Conservation (phyloP, 371 early-diverging fungal genomes). For the Lichtheimia corymbifera region DNA sequence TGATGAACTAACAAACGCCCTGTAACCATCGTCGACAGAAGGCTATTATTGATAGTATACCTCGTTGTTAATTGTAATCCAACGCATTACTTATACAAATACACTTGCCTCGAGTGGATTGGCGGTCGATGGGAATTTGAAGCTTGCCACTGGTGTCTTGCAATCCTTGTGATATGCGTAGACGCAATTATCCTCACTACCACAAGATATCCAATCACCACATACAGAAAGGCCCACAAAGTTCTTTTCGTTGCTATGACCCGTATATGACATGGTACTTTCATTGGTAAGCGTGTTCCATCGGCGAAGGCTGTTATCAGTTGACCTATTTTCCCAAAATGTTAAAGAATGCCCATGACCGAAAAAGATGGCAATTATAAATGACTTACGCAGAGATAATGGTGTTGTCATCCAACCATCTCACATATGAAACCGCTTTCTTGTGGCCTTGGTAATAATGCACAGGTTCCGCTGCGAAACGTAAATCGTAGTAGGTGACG, state of each 20-base stretch:
- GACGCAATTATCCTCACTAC: slow-evolving; percentile 87
- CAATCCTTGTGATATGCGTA: slow-evolving; percentile 80
- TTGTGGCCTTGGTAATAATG: slow-evolving; percentile 79
- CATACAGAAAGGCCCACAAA: slow-evolving; percentile 87
- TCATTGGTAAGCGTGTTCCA: slow-evolving; percentile 67
- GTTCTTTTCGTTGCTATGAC: slow-evolving; percentile 92
- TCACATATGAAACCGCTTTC: slow-evolving; percentile 92
- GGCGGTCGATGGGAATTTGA: slow-evolving; percentile 75
- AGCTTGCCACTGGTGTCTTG: slow-evolving; percentile 68
- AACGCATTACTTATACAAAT: not conserved
- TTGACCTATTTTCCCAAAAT: slow-evolving; percentile 54
- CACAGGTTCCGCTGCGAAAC: slow-evolving; percentile 68
- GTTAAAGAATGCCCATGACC: not conserved
- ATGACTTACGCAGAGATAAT: slow-evolving; percentile 73
- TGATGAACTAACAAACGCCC: slow-evolving; percentile 82
- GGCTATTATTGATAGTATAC: not conserved
- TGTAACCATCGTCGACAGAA: not conserved
- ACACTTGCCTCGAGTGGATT: slow-evolving; percentile 37
- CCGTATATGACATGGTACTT: slow-evolving; percentile 71
- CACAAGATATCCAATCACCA: slow-evolving; percentile 87
- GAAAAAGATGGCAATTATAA: not conserved
- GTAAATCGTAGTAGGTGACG: slow-evolving; percentile 85
- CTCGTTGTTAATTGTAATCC: not conserved
- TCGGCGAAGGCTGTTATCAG: slow-evolving; percentile 85
- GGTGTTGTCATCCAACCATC: slow-evolving; percentile 71